Evolutionary conservation across 1,284 basidiomycete genomes (phyloP), one percentile per base, ranked within the genome.

Genomic region (Caloboletus firmus): DNA sequence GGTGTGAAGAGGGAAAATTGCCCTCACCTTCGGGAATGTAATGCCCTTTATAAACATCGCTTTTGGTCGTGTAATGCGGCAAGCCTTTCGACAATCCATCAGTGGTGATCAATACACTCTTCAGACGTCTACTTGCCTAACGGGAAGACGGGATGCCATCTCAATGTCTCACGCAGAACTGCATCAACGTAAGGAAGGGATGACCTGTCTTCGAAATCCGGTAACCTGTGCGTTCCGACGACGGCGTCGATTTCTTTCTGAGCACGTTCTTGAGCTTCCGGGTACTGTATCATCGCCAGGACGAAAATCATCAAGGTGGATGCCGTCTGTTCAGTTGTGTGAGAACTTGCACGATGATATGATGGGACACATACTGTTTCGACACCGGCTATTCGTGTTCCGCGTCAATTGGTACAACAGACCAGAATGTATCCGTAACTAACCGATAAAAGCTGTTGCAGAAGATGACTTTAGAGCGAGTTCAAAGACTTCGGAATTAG

Each of bases 231-330:
- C 2, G 49, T 51, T 26, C 76, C 77, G 24, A 77, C 43, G 11
- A 75, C 67, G 1, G 60, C 49, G 41, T 79, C 76, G 4, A 81
- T 66, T 54, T 80, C 78, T 44, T 62, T 65, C 47, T 77, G 78
- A 4, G 74, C 75, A 30, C 64, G 67, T 31, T 62, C 59, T 52
- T 75, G 75, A 6, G 67, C 67, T n/a, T 74, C 64, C 2, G 76
- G 76, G 48, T 74, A 64, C 22, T 58, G 56, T 35, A 71, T 66
- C 76, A 76, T 75, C 13, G 71, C 73, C 26, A 77, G 56, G 31
- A 75, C 51, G 42, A 76, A 76, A 22, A 72, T 54, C 15, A 45
- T 13, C 52, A 71, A 51, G 10, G 70, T 68, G 13, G 67, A 68
- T 26, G 69, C 64, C n/a, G 66, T 72, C 68, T 68, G 40, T 17